Evolutionary conservation across 1,139 yeast species (phyloP).

Genomic region (Debaryomyces udenii): DNA sequence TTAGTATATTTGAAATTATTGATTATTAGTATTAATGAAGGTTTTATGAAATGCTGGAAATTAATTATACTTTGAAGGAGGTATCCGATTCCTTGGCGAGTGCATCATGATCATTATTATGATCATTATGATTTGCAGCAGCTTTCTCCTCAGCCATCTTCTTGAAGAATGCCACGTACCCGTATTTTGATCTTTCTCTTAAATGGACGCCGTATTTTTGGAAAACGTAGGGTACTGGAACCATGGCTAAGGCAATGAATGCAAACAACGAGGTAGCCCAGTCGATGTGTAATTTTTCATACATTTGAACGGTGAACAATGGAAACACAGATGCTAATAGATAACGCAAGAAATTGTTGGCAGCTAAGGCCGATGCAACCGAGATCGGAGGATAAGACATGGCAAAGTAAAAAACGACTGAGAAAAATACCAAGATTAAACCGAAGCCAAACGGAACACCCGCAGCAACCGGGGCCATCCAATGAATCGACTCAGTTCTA

Average conservation of each 20-base stretch:
- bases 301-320: constrained; percentile 49
- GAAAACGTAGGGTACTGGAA: constrained; percentile 50
- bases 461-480: constrained; percentile 79
- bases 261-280: constrained; percentile 45
- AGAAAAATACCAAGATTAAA: constrained; percentile 69
- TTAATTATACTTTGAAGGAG: background rate
- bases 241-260: constrained; percentile 36
- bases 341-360: constrained; percentile 73
- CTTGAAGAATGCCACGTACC: constrained; percentile 55
- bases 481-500: constrained; percentile 56
- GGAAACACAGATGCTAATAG: constrained; percentile 63
- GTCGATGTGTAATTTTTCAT: constrained; percentile 36
- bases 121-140: constrained; percentile 5
- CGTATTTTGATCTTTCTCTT: constrained; percentile 58
- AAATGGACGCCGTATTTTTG: constrained; percentile 55
- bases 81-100: constrained; percentile 7
- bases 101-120: background rate
- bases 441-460: constrained; percentile 81
- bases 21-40: too few relatives aligned
- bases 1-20: too few relatives aligned
- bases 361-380: constrained; percentile 79
- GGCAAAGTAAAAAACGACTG: constrained; percentile 70
- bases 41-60: too few relatives aligned
- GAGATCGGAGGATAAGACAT: constrained; percentile 73
- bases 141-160: constrained; percentile 31